A percentile compares a stretch with the other conserved stretches of the same genome.
These are phyloP conservation scores for Aspergillus sp. DNA, from an alignment of 2,329 filamentous ascomycete genomes.

Conservation along the genomic window DNA sequence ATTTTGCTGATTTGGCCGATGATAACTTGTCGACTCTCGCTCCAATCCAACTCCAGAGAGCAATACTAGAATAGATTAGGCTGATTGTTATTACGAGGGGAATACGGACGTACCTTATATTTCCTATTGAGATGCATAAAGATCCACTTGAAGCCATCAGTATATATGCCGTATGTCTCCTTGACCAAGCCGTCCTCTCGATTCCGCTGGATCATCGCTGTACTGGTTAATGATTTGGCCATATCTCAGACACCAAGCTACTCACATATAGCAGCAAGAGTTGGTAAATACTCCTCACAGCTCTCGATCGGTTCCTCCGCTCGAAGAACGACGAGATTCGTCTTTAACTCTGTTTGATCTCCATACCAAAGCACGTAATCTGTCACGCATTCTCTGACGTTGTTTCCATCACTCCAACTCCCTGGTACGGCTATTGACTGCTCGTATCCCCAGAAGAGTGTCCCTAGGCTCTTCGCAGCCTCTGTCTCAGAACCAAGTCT, in stretches of 20 bases:
- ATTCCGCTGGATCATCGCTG: slow-evolving; percentile 3
- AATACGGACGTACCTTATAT: not conserved
- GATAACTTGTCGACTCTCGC: not conserved
- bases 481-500: not conserved
- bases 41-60: not conserved
- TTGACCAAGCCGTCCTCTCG: not conserved
- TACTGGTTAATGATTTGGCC: not conserved
- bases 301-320: not conserved
- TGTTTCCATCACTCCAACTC: not conserved
- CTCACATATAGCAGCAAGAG: not conserved
- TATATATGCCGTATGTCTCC: not conserved
- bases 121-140: not conserved
- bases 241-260: not conserved
- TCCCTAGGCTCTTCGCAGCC: not conserved
- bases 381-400: not conserved
- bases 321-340: not conserved
- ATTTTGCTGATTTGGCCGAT: not conserved
- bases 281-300: not conserved
- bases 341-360: not conserved
- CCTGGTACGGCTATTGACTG: not conserved
- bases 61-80: not conserved
- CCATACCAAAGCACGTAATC: slow-evolving; percentile 1
- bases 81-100: not conserved
- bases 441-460: slow-evolving; percentile 1
- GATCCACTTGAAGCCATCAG: not conserved